Base-by-base conservation (phyloP, 2,329 filamentous ascomycete genomes). In the Fusarium phyllophilum region DNA sequence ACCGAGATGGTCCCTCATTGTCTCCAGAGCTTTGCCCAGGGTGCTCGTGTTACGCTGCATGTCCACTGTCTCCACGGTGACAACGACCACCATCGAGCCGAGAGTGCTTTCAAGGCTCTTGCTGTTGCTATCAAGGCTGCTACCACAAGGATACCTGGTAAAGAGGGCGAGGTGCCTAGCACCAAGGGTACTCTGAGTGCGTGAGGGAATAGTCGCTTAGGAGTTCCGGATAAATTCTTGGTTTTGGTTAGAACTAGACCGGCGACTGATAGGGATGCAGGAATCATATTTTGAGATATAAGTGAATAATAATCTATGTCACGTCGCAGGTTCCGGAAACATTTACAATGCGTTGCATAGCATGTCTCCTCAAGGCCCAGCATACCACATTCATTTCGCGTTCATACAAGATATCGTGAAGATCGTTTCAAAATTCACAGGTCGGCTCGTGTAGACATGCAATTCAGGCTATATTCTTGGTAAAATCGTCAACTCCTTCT, bases 1-100 rank as follows among this genome's bases (percentile, higher is more conserved):
- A 93, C 91, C 78, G 96, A 99, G 88, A 99, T 99, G 96, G 91
- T 99, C 46, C 95, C 96, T 51, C 96, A 99, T 86, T 97, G 95
- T 77, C 83, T 99, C 81, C 91, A 97, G 87, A 96, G 93, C 85
- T 99, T 98, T 84, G 95, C 96, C 46, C 93, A 97, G 85, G 94
- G 91, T 15, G 94, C 95, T 8, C 92, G 94, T 33, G 88, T 98
- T 60, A 99, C 96, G n/a, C 85, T 98, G 80, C 96, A 99, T 85
- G 94, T 99, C 67, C 94, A 98, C 84, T 97, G 94, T 84, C 84
- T 97, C 64, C 90, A 94, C 73, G 96, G 96, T 59, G 90, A 93
- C 72, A 99, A 98, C 84, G 96, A 98, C 84, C 96, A 98, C 84
- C 96, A 98, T 85, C 88, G 95, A 66, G 95, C 96, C 15, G 96